Evolutionary conservation across 768 basidiomycete genomes (phyloP).

Genomic region (Termitomyces bulborhizus): DNA sequence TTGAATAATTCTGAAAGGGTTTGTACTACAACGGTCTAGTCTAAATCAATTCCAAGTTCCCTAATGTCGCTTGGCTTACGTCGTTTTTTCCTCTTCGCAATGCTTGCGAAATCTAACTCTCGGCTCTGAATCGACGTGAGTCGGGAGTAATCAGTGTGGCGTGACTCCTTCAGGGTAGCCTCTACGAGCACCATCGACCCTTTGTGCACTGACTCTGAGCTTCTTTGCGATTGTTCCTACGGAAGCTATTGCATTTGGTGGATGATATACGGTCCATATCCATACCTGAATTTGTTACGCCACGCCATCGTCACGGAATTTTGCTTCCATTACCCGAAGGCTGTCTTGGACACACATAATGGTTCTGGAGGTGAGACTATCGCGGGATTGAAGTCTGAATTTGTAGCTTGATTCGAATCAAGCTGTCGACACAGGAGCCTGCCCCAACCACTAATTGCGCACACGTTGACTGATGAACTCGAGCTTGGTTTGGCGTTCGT

Average conservation of each 20-base stretch:
- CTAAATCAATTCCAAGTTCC: not conserved
- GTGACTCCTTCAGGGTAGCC: not conserved
- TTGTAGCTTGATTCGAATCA: not conserved
- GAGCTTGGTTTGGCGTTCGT: not conserved
- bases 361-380: not conserved
- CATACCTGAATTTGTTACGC: not conserved
- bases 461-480: not conserved
- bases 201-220: not conserved
- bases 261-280: not conserved
- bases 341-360: not conserved
- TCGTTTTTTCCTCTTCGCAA: not conserved
- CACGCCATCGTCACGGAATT: not conserved
- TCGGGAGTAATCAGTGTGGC: not conserved
- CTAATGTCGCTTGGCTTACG: not conserved
- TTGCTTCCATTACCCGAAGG: not conserved
- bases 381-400: not conserved
- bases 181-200: not conserved
- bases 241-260: too few relatives aligned
- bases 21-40: not conserved
- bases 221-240: not conserved
- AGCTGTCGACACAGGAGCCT: not conserved
- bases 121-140: not conserved
- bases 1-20: not conserved
- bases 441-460: not conserved
- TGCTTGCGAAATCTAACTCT: not conserved